Base-by-base conservation (phyloP, 2,329 filamentous ascomycete genomes). In the Alternaria rosae region DNA sequence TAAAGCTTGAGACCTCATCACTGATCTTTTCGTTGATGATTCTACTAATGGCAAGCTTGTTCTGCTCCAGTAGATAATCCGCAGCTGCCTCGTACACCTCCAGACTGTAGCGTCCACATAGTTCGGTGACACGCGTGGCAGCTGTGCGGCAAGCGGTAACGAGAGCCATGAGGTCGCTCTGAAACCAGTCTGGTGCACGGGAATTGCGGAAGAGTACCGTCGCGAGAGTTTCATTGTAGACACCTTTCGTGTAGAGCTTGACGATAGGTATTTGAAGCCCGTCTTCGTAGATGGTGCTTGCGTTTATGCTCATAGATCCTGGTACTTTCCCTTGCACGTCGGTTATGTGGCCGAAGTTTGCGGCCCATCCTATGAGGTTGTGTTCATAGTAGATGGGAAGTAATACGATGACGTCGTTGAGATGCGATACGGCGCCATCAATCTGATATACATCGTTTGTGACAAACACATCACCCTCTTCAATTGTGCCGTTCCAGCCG, bases 401-500 rank as follows among this genome's bases (percentile, higher is more conserved):
- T 1, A 85, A 66, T 2, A 84, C 78, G n/a, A 85, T 83, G 6
- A 84, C 79, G 59, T 85, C 82, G 71, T 84, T 84, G 5, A 85
- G 70, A 66, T 85, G 83, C 6, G 81, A 84, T 28, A 85, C 81
- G 6, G 84, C 83, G 9, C 83, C 84, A 25, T 82, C 76, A 0
- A 83, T 80, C 51, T 82, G 79, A 62, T 85, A 85, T 4, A 82
- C 81, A 51, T 85, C 83, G 57, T 85, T 85, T 17, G 83, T 85
- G 38, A 85, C 78, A 58, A 85, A 85, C 1, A 85, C 70, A 54
- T 85, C 83, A 1, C 82, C 83, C 56, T 84, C 82, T 50, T 85
- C 80, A 45, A 85, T 78, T 0, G 80, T 79, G 2, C 81, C 82
- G n/a, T 78, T 76, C 82, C 82, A 85, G 2, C 77, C 73, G 2